A percentile compares a stretch with the other conserved stretches of the same genome.
Evolutionary conservation across 257 asterid genomes (phyloP).

Genomic region (Pogostemon cablin): DNA sequence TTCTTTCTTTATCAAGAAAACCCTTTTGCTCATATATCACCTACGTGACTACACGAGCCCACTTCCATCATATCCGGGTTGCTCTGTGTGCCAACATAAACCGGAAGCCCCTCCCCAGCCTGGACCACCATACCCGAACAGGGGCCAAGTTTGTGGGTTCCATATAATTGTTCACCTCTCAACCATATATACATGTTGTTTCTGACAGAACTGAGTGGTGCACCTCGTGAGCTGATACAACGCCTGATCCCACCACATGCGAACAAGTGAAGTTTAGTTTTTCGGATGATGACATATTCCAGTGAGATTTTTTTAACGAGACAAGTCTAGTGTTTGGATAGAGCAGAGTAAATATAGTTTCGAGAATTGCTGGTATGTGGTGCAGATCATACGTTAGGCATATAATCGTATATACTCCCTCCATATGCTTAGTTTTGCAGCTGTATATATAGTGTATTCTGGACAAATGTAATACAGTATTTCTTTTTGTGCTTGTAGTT

Average conservation of each 20-base stretch:
- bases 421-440: constrained; percentile 24
- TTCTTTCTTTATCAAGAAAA: neutral
- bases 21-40: too few species aligned
- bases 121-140: too few species aligned
- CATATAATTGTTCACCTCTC: too few species aligned
- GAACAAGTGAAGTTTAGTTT: constrained; percentile 33
- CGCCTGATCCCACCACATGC: constrained; percentile 54
- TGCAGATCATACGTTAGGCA: constrained; percentile 22
- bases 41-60: too few species aligned
- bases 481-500: neutral
- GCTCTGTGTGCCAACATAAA: too few species aligned
- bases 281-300: neutral
- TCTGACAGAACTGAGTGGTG: constrained; percentile 47
- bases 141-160: too few species aligned
- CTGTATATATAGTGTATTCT: constrained; percentile 28
- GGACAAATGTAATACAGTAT: neutral
- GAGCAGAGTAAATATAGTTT: neutral
- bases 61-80: too few species aligned
- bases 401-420: neutral
- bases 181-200: neutral
- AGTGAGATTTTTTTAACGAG: neutral
- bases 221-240: constrained; percentile 48
- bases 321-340: too few species aligned
- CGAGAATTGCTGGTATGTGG: constrained; percentile 22
- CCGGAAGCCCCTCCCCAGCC: too few species aligned